Percentiles rank a stretch among this genome's conserved stretches.
phyloP scores from a whole-genome alignment of 2,329 filamentous ascomycete species.

The Hymenoscyphus occultus region DNA sequence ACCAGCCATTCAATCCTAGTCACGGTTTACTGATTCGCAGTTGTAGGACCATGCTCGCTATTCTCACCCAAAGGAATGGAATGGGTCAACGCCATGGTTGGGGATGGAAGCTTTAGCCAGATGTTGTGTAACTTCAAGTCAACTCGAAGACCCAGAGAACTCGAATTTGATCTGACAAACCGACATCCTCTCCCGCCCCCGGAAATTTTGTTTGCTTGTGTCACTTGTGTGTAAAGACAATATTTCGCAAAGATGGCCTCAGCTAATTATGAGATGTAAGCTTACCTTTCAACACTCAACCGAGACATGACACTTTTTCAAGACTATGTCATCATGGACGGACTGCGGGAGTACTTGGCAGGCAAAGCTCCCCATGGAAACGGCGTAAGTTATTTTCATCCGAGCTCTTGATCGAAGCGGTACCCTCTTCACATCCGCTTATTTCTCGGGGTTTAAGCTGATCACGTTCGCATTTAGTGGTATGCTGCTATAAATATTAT shows the following conservation, averaged over 20 bases:
- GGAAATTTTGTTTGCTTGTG: slow-evolving; percentile 13
- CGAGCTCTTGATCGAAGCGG: neutral
- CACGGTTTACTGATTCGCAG: neutral
- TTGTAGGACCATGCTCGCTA: slow-evolving; percentile 17
- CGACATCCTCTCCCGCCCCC: slow-evolving; percentile 12
- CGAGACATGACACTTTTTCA: slow-evolving; percentile 13
- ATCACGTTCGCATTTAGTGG: slow-evolving; percentile 2
- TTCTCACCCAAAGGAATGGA: slow-evolving; percentile 17
- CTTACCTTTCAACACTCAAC: slow-evolving; percentile 13
- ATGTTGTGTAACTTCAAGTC: slow-evolving; percentile 12
- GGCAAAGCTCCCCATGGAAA: slow-evolving; percentile 6
- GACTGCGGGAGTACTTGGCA: slow-evolving; percentile 13
- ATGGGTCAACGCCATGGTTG: slow-evolving; percentile 18
- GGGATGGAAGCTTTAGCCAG: slow-evolving; percentile 18
- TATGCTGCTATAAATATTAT: slow-evolving; percentile 21
- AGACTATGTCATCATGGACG: slow-evolving; percentile 15
- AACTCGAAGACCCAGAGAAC: slow-evolving; percentile 4
- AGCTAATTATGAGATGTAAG: slow-evolving; percentile 7
- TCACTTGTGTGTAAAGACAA: slow-evolving; percentile 7
- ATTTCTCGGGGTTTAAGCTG: neutral
- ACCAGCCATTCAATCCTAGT: neutral
- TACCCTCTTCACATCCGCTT: neutral
- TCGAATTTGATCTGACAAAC: slow-evolving; percentile 12
- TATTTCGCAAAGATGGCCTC: neutral
- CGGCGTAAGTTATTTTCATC: slow-evolving; percentile 5